A percentile compares a stretch with the other conserved stretches of the same genome.
phyloP scores from a whole-genome alignment of 805 yeast species.

The Saccharomycopsis sp. region DNA sequence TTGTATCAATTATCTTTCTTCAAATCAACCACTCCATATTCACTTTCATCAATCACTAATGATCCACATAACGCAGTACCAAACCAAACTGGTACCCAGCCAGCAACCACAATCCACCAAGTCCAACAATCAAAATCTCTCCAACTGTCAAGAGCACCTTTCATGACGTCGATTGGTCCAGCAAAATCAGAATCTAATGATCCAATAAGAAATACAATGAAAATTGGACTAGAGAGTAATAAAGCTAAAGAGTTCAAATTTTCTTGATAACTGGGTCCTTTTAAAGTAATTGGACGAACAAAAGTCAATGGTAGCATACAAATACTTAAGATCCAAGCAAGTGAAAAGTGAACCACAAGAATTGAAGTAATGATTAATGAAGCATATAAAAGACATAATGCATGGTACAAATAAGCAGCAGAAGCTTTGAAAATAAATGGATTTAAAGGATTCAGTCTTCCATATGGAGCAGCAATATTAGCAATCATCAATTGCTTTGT shows the following conservation, averaged over 20 bases:
- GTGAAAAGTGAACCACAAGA: slow-evolving; percentile 73
- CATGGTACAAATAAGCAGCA: slow-evolving; percentile 23
- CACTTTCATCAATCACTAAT: slow-evolving; percentile 13
- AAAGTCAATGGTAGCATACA: slow-evolving; percentile 69
- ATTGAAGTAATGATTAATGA: slow-evolving; percentile 64
- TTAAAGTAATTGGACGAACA: slow-evolving; percentile 24
- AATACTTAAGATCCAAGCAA: slow-evolving; percentile 63
- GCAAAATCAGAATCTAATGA: slow-evolving; percentile 17
- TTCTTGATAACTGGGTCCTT: slow-evolving; percentile 11
- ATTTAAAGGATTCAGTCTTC: slow-evolving; percentile 1
- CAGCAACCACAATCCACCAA: slow-evolving; percentile 61
- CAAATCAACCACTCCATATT: slow-evolving; percentile 8
- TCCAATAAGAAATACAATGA: slow-evolving; percentile 23
- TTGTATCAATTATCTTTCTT: slow-evolving; percentile 5
- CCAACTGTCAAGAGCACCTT: slow-evolving; percentile 55
- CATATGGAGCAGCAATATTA: neutral
- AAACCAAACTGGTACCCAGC: slow-evolving; percentile 83
- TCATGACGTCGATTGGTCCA: slow-evolving; percentile 27
- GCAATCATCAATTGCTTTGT: slow-evolving; percentile 16
- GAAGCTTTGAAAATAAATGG: slow-evolving; percentile 15
- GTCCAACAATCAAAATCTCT: slow-evolving; percentile 70
- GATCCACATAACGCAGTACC: slow-evolving; percentile 21
- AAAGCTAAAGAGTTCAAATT: slow-evolving; percentile 22
- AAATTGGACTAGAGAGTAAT: slow-evolving; percentile 25
- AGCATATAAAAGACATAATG: slow-evolving; percentile 44